Percentiles rank a stretch among this genome's conserved stretches.
Evolutionary conservation across 2,329 filamentous ascomycete species (phyloP).

Genomic region (Sarocladiaceae sp.): DNA sequence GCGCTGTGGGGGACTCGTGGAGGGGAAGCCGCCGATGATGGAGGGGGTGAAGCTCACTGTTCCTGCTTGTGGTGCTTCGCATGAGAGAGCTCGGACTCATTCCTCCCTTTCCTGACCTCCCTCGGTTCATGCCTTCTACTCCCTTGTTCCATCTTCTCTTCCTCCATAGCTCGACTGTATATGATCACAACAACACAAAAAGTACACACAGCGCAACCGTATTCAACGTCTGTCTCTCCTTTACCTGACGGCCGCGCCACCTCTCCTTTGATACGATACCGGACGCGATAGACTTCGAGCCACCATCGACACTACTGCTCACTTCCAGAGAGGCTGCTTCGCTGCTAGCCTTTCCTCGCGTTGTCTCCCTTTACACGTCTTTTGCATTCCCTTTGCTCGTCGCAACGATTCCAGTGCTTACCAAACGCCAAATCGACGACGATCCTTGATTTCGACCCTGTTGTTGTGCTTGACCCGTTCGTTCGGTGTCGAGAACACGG

Average conservation of each 20-base stretch:
- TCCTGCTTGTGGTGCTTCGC: not conserved
- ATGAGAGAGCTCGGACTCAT: constrained; percentile 10
- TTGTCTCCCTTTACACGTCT: not conserved
- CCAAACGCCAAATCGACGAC: no score
- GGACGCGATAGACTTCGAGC: constrained; percentile 8
- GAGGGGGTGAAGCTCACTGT: constrained; percentile 3
- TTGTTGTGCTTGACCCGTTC: constrained; percentile 4
- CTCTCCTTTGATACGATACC: not conserved
- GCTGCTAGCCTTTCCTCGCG: constrained; percentile 7
- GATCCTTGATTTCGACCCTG: not conserved
- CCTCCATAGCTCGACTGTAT: not conserved
- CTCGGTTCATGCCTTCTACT: not conserved
- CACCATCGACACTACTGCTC: not conserved
- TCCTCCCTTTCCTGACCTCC: not conserved
- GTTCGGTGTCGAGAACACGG: constrained; percentile 4
- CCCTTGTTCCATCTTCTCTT: not conserved
- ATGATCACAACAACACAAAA: not conserved
- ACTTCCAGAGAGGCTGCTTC: constrained; percentile 4
- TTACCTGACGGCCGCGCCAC: not conserved
- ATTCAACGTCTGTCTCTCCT: not conserved
- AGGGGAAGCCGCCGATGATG: not conserved
- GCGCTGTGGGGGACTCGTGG: not conserved
- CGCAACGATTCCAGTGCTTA: no score
- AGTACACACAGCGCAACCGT: not conserved
- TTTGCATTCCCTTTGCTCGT: not conserved